Base-by-base conservation (phyloP, 164 flowering plant genomes). In the Dillenia turbinata region DNA sequence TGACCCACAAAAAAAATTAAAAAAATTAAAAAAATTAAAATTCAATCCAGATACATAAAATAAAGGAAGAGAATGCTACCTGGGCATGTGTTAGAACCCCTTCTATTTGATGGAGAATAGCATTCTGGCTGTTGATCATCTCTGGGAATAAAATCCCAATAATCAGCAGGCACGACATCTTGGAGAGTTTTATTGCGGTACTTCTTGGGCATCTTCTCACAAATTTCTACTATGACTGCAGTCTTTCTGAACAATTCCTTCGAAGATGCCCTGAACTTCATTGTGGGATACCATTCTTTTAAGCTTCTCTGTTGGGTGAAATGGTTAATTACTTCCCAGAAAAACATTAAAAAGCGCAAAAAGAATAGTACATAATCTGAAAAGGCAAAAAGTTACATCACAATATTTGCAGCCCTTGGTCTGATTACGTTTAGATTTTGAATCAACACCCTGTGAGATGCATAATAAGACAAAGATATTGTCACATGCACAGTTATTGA, bases 131-230 rank as follows among this genome's bases (percentile, higher is more conserved):
- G 79, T 24, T 78, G 66, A 9, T 71, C 64, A 74, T 84, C 94
- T 64, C 71, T 72, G 3, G 82, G 84, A 64, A 92, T 65, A 61
- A 88, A 77, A 71, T 85, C 81, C 97, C 97, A 95, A 69, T 81
- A 92, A 72, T 92, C 99, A 22, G 66, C 71, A 47, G 98, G 80
- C 57, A 87, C 60, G 14, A n/a, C 53, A 16, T 60, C 66, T 12
- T 24, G 51, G 10, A 59, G 24, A 57, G 40, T 63, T 64, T 63
- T 78, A 26, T 52, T 66, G 15, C 51, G 60, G 17, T 50, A 59
- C 68, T 70, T 84, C 54, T 58, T 78, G n/a, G 77, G 73, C 15
- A 64, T 5, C 40, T 49, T 79, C 16, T 81, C 91, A 63, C 40
- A 64, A 19, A 83, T 77, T 70, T 89, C 90, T 0, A 75, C 93